Evolutionary conservation across 306 rosid species (phyloP).

Genomic region (Sphenostylis stenocarpa): DNA sequence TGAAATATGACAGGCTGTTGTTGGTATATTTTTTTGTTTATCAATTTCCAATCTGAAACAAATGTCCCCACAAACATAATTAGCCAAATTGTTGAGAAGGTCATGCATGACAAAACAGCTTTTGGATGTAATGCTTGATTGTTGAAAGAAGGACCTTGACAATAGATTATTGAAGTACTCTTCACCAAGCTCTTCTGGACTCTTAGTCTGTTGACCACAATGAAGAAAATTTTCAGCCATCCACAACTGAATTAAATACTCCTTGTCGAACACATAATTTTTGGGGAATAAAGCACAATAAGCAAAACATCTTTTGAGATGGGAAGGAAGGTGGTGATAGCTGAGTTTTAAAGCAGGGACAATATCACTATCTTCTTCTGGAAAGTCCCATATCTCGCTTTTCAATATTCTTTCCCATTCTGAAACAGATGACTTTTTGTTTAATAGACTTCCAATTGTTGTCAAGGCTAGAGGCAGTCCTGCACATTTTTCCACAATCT

Average conservation of each 20-base stretch:
- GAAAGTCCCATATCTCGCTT: background rate
- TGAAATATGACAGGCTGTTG: background rate
- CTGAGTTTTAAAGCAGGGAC: background rate
- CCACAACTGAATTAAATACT: background rate
- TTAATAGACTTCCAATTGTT: background rate
- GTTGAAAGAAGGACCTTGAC: background rate
- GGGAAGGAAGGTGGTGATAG: background rate
- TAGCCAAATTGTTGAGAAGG: background rate
- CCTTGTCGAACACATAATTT: background rate
- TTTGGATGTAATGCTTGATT: fast-evolving
- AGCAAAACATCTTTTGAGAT: background rate
- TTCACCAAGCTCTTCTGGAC: background rate
- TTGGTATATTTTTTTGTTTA: background rate
- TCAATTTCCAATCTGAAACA: background rate
- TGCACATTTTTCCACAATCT: background rate
- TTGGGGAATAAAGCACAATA: background rate
- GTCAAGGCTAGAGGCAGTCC: background rate
- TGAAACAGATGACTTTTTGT: background rate
- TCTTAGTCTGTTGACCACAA: background rate
- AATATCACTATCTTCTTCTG: background rate
- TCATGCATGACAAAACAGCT: background rate
- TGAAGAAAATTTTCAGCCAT: background rate
- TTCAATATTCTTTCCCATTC: background rate
- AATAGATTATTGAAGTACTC: background rate
- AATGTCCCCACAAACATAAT: background rate